Percentiles rank a stretch among this genome's conserved stretches.
These are phyloP conservation scores for Colletotrichum aenigma DNA, from an alignment of 2,329 filamentous ascomycete genomes.

Conservation along the genomic window DNA sequence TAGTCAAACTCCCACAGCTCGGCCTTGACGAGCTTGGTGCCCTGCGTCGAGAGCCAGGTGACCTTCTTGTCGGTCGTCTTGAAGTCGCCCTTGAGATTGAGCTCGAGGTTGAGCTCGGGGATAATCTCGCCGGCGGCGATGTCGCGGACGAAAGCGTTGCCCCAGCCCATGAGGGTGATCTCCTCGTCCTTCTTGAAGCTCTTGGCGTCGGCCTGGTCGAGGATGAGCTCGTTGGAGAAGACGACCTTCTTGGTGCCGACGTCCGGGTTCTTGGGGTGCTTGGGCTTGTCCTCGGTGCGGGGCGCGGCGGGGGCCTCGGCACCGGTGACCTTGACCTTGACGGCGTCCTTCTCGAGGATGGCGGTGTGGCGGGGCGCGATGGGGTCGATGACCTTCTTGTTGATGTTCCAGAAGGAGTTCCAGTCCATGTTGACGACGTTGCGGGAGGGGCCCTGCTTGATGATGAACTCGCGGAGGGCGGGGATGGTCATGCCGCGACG, in stretches of 20 bases:
- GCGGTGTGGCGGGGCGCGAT: constrained; percentile 76
- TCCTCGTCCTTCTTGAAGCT: constrained; percentile 85
- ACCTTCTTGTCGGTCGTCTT: constrained; percentile 97
- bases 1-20: constrained; percentile 96
- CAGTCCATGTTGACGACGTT: constrained; percentile 87
- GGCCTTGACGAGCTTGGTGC: constrained; percentile 77
- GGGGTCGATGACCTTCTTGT: constrained; percentile 85
- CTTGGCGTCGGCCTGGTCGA: constrained; percentile 88
- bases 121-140: constrained; percentile 65
- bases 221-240: constrained; percentile 74
- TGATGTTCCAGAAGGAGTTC: constrained; percentile 74
- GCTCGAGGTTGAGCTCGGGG: constrained; percentile 75
- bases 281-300: constrained; percentile 76
- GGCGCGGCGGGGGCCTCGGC: constrained; percentile 67
- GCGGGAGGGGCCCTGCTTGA: constrained; percentile 82
- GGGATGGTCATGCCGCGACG: constrained; percentile 80
- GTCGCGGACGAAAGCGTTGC: constrained; percentile 80
- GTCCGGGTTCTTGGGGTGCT: constrained; percentile 87
- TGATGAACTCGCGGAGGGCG: constrained; percentile 81
- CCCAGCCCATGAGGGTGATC: constrained; percentile 97
- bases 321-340: constrained; percentile 73
- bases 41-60: constrained; percentile 83
- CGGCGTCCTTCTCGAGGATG: constrained; percentile 71
- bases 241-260: constrained; percentile 86
- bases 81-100: constrained; percentile 92